Base-by-base conservation (phyloP, 306 rosid genomes). In the Senna tora region DNA sequence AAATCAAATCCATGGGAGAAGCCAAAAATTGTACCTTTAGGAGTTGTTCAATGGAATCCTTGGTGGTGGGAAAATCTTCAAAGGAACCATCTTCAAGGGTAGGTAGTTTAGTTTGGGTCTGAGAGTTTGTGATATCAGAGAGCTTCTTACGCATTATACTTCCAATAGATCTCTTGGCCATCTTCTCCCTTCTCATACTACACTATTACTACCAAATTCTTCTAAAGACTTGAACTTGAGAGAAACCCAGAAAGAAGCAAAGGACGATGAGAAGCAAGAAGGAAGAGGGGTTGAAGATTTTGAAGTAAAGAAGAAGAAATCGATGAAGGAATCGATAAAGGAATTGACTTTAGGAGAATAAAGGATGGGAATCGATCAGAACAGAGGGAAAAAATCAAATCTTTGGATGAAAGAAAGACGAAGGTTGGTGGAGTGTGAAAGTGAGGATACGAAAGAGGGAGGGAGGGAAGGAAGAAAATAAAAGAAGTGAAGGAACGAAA, bases 61-160 rank as follows among this genome's bases (percentile, higher is more conserved):
- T 74, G 30, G 80, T 74, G 8, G 63, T 8, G 15, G 22, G 30
- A 14, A 36, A 59, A 80, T 16, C 54, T 11, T 75, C 77, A 5
- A 45, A 74, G 6, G 66, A 75, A 57, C 67, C 74, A 42, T 80
- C 85, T 12, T 75, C 83, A 19, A 72, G 59, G 13, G 46, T 17
- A 0, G 64, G 70, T 7, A 63, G 30, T 38, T 77, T 76, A 13
- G 75, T 13, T 6, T 67, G 67, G 43, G 75, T 22, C 74, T 80
- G 89, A 38, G 69, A 71, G 72, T 89, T 86, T 14, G 95, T 84
- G 62, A 89, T 77, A 56, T 89, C 95, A 6, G 95, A 77, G 2
- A 89, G 77, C 79, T 84, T 89, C 79, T 81, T 84, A 50, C 90
- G 76, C 81, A 78, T 68, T 20, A 72, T 45, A 78, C 75, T 79